Base-by-base conservation (phyloP, 2,329 filamentous ascomycete genomes). In the Mycogone perniciosa region DNA sequence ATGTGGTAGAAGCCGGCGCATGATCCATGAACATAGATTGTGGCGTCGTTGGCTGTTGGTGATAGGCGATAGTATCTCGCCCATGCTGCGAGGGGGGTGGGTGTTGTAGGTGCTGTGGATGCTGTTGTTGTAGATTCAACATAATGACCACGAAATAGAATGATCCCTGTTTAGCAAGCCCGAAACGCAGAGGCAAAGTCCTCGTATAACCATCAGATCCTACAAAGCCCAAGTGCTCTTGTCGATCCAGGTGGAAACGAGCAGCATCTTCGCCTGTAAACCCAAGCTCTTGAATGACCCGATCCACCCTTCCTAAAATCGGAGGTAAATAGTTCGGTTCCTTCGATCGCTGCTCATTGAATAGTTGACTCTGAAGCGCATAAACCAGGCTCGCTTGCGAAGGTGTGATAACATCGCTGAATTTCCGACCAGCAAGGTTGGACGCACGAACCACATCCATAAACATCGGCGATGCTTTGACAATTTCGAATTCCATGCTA, bases 291-390 rank as follows among this genome's bases (percentile, higher is more conserved):
- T 79, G 75, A 31, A 84, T 76, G 11, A 81, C 73, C 29, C 75
- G 71, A 27, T 80, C 75, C 46, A 80, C 75, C 51, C 75, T 75
- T 35, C 71, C 74, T 53, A 80, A 75, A n/a, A 85, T 84, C 2
- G 82, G 82, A 4, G 82, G 81, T 20, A 85, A 70, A 60, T 85
- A 84, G 42, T 80, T 81, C 13, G 81, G 81, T 31, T 82, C 79
- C 50, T 74, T 79, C 56, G 74, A 70, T 31, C 72, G 68, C 53
- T 81, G 80, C 56, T 85, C 81, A 11, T 77, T 75, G 47, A 80
- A 73, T 43, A 86, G 70, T 46, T 73, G 71, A 44, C 71, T 71
- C 56, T 79, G 76, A 41, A 83, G 64, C 7, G 66, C 67, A 38
- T 68, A 59, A 4, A 82, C 67, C 53, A 75, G 80, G 1, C 80